Conservation (phyloP, 163 green algal genomes). For the Chloromonas sp. region DNA sequence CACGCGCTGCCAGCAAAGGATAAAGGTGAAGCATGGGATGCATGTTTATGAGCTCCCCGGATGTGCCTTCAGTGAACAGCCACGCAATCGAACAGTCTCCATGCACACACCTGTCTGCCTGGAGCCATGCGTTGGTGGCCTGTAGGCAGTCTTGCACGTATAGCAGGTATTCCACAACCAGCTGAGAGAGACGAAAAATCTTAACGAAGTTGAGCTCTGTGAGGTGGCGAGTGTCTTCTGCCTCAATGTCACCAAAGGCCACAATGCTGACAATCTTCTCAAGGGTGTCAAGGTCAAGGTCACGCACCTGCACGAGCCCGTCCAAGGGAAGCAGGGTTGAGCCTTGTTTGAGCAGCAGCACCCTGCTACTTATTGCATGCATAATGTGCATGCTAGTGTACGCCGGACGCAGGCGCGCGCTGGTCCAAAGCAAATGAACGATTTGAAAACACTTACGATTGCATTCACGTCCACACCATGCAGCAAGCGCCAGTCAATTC, state of each 20-base stretch:
- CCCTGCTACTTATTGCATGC: not conserved
- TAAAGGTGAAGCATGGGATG: too few relatives aligned
- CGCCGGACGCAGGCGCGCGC: too few relatives aligned
- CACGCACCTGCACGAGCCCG: constrained; percentile 28
- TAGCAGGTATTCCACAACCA: constrained; percentile 83
- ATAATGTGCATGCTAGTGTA: not conserved
- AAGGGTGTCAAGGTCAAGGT: constrained; percentile 72
- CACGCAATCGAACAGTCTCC: too few relatives aligned
- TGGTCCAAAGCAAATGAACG: not conserved
- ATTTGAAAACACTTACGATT: constrained; percentile 48
- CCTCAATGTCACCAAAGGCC: constrained; percentile 71
- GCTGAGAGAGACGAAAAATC: constrained; percentile 72
- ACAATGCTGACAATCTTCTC: constrained; percentile 63
- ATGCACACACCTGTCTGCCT: constrained; percentile 33
- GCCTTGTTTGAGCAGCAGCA: not conserved
- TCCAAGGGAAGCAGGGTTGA: not conserved
- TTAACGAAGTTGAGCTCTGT: constrained; percentile 70
- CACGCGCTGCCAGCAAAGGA: too few relatives aligned
- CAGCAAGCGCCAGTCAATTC: constrained; percentile 79
- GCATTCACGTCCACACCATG: constrained; percentile 67
- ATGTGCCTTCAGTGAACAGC: too few relatives aligned
- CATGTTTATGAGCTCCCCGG: too few relatives aligned
- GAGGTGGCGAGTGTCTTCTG: constrained; percentile 65
- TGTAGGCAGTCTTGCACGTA: constrained; percentile 75
- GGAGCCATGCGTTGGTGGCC: constrained; percentile 26